These are phyloP conservation scores for Lactifluus volemus DNA, from an alignment of 768 basidiomycete species.

Conservation along the genomic window DNA sequence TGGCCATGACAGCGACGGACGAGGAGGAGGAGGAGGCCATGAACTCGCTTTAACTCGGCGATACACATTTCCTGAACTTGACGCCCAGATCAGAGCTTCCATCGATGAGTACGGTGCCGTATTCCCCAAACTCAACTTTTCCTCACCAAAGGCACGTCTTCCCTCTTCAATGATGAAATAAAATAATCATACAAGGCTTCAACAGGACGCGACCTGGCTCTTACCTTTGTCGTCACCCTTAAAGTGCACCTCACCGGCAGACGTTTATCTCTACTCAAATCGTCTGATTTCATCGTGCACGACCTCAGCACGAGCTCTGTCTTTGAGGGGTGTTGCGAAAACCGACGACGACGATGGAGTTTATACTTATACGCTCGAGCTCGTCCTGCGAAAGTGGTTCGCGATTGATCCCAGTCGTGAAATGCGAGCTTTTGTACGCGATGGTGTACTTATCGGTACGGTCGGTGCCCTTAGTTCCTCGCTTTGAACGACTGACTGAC, in stretches of 20 bases:
- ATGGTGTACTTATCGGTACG: slow-evolving; percentile 61
- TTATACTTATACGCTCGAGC: slow-evolving; percentile 54
- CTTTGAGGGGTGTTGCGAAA: slow-evolving; percentile 52
- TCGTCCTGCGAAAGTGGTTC: slow-evolving; percentile 89
- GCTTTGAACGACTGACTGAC: too few species aligned
- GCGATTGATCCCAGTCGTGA: slow-evolving; percentile 77
- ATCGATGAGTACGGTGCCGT: slow-evolving; percentile 70
- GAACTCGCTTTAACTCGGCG: slow-evolving; percentile 1
- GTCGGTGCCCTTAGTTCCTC: slow-evolving; percentile 20
- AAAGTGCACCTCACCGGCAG: slow-evolving; percentile 79
- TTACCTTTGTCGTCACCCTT: slow-evolving; percentile 76
- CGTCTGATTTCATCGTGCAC: slow-evolving; percentile 82
- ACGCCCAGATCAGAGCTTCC: slow-evolving; percentile 54
- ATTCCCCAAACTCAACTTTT: slow-evolving; percentile 96
- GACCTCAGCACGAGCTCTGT: slow-evolving; percentile 54
- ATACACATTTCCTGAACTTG: slow-evolving; percentile 79
- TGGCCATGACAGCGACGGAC: slow-evolving; percentile 31
- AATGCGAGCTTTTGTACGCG: slow-evolving; percentile 82
- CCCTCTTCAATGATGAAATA: too few species aligned
- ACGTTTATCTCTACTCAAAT: slow-evolving; percentile 91
- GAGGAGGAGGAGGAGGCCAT: slow-evolving; percentile 36
- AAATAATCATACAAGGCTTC: too few species aligned
- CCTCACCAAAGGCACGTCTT: slow-evolving; percentile 70
- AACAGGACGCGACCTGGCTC: slow-evolving; percentile 92
- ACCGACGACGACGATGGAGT: neutral